A percentile compares a stretch with the other conserved stretches of the same genome.
These are phyloP conservation scores for Trypanosoma congolense DNA, from an alignment of 208 protist species.

Conservation along the genomic window DNA sequence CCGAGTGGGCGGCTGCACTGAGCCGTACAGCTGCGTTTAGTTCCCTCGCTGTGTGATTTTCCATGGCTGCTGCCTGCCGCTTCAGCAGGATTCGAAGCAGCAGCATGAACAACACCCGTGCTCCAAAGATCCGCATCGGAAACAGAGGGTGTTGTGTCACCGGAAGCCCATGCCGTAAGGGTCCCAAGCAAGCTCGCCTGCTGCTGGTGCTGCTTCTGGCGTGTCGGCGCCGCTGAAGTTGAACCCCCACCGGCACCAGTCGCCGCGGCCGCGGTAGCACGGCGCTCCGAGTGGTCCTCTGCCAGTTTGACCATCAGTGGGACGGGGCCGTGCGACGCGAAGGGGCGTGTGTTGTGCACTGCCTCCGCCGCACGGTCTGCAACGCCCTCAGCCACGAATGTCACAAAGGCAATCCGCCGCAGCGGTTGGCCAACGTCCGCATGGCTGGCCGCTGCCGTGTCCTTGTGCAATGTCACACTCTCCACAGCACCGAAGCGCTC, in stretches of 20 bases:
- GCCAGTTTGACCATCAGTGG: conserved; percentile 79
- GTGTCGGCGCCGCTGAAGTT: no score
- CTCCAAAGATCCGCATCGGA: not conserved
- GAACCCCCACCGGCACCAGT: not conserved
- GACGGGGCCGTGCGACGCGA: conserved; percentile 36
- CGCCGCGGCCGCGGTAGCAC: not conserved
- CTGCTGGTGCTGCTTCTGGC: not conserved
- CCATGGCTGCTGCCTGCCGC: no score
- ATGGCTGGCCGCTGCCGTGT: conserved; percentile 41
- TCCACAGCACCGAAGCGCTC: conserved; percentile 43
- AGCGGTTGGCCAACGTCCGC: not conserved
- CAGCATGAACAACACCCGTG: conserved; percentile 1
- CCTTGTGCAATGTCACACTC: conserved; percentile 58
- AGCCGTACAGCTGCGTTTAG: not conserved
- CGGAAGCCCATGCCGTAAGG: not conserved
- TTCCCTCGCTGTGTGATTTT: no score
- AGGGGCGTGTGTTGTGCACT: conserved; percentile 71
- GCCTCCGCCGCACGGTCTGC: conserved; percentile 50
- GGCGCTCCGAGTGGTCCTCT: conserved; percentile 40
- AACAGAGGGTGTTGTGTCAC: not conserved
- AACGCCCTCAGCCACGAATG: conserved; percentile 34
- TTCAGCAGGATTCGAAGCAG: not conserved
- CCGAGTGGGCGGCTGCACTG: not conserved
- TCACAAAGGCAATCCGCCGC: conserved; percentile 52
- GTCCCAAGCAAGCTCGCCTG: not conserved